These are phyloP conservation scores for Monilinia aucupariae DNA, from an alignment of 2,329 filamentous ascomycete genomes.

Conservation along the genomic window DNA sequence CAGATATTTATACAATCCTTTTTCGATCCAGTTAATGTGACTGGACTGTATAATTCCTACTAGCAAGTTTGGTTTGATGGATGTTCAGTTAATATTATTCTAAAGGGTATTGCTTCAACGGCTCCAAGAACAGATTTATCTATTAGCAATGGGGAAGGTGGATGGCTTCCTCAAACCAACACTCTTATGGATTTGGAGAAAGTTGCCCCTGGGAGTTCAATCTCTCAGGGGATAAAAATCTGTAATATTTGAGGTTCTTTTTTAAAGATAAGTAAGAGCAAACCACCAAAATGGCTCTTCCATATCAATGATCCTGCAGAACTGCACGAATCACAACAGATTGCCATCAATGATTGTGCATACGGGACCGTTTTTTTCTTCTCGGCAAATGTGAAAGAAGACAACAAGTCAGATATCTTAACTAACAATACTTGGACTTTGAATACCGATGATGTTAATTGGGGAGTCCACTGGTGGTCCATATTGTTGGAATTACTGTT, in stretches of 20 bases:
- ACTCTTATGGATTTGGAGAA: conserved; percentile 30
- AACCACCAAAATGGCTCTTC: conserved; percentile 31
- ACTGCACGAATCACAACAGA: conserved; percentile 31
- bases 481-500: conserved; percentile 31
- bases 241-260: conserved; percentile 35
- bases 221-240: conserved; percentile 29
- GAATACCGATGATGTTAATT: conserved; percentile 37
- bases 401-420: conserved; percentile 26
- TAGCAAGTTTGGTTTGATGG: conserved; percentile 34
- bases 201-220: conserved; percentile 29
- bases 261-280: conserved; percentile 33
- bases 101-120: conserved; percentile 32
- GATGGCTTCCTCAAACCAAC: conserved; percentile 30
- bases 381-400: conserved; percentile 25
- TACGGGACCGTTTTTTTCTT: conserved; percentile 33
- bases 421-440: conserved; percentile 36
- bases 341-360: conserved; percentile 30
- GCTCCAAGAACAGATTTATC: conserved; percentile 32
- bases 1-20: conserved; percentile 29
- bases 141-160: conserved; percentile 33
- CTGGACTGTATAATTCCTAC: conserved; percentile 32
- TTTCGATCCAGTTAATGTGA: conserved; percentile 32
- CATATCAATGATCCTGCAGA: conserved; percentile 27
- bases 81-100: conserved; percentile 29
- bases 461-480: no score